These are phyloP conservation scores for Monosporascus sp. DNA, from an alignment of 2,329 filamentous ascomycete species.

Conservation along the genomic window DNA sequence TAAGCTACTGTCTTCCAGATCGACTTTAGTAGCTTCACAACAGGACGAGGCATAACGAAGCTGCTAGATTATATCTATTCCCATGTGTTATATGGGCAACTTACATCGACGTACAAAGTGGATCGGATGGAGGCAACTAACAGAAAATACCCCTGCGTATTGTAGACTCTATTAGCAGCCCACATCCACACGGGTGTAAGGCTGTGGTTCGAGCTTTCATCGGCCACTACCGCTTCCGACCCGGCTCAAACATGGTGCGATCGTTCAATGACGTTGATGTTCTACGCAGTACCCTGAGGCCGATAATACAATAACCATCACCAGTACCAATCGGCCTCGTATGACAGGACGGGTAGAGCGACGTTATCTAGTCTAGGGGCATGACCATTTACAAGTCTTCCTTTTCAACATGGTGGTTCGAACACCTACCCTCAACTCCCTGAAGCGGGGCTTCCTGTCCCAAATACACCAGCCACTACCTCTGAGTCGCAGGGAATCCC, in stretches of 20 bases:
- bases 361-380: background rate
- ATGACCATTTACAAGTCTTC: background rate
- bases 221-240: background rate
- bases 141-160: too few relatives aligned
- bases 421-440: slow-evolving; percentile 31
- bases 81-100: too few relatives aligned
- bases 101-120: too few relatives aligned
- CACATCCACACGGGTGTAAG: background rate
- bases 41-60: too few relatives aligned
- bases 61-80: too few relatives aligned
- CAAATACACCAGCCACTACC: slow-evolving; percentile 48
- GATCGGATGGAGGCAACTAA: too few relatives aligned
- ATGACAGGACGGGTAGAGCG: background rate
- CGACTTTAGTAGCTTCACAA: too few relatives aligned
- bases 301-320: background rate
- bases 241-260: background rate
- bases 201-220: background rate
- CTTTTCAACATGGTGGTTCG: slow-evolving; percentile 21
- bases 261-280: background rate
- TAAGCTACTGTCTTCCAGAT: too few relatives aligned
- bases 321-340: background rate
- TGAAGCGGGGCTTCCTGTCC: slow-evolving; percentile 35
- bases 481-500: slow-evolving; percentile 44
- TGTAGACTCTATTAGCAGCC: background rate
- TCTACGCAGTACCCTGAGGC: background rate